Conservation (phyloP, 2,329 filamentous ascomycete genomes). For the Calonectria pauciramosa region DNA sequence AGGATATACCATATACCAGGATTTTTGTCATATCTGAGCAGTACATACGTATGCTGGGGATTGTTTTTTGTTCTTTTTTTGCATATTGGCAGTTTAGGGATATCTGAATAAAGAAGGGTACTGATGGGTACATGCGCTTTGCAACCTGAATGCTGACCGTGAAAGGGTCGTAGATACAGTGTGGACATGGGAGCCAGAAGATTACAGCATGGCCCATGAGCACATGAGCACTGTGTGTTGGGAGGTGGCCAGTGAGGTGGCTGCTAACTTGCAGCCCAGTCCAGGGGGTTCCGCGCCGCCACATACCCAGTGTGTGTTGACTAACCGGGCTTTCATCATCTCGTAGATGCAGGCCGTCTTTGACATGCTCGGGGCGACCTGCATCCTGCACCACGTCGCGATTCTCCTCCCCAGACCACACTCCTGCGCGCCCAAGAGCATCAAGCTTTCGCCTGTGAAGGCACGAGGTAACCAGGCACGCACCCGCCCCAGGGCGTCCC, state of each 20-base stretch:
- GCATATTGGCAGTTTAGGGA: background rate
- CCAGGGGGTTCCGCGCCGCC: background rate
- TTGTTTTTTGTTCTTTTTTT: conserved; percentile 5
- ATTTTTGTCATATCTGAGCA: conserved; percentile 24
- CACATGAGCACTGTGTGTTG: background rate
- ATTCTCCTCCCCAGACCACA: background rate
- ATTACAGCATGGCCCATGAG: background rate
- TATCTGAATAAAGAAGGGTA: conserved; percentile 8
- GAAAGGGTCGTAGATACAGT: background rate
- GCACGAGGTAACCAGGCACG: background rate
- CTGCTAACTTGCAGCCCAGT: background rate
- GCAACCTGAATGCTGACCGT: background rate
- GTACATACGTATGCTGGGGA: conserved; percentile 25
- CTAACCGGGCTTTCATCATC: background rate
- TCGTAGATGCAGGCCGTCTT: background rate
- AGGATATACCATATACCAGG: conserved; percentile 45
- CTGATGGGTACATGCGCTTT: background rate
- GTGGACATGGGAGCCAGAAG: background rate
- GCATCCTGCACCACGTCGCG: background rate
- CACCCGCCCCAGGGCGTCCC: background rate
- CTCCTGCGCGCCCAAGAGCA: background rate
- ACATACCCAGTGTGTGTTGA: background rate
- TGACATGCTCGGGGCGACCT: background rate
- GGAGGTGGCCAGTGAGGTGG: background rate
- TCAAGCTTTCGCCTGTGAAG: background rate